Evolutionary conservation across 2,329 filamentous ascomycete species (phyloP).

Genomic region (Venturia oleaginea): DNA sequence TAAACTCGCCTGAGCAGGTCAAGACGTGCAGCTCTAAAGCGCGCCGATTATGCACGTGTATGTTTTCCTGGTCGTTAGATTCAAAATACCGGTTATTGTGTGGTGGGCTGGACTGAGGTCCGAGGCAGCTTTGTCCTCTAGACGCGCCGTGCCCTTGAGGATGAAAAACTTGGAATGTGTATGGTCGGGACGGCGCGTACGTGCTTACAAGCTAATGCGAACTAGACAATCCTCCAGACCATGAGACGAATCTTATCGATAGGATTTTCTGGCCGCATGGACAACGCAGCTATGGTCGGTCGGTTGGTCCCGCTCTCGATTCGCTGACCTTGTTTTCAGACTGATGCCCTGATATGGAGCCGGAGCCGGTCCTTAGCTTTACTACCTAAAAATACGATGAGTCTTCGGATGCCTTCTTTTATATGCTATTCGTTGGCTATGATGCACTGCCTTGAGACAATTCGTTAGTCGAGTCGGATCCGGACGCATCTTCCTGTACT

Average conservation of each 20-base stretch:
- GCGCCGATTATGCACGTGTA: neutral
- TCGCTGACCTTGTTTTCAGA: slow-evolving; percentile 2
- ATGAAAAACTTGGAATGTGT: neutral
- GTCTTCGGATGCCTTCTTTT: neutral
- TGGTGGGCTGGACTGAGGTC: neutral
- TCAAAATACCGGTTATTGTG: neutral
- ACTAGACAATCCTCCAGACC: neutral
- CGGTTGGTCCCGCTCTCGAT: slow-evolving; percentile 2
- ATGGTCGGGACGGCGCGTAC: neutral
- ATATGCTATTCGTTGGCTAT: slow-evolving; percentile 2
- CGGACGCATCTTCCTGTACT: slow-evolving; percentile 1
- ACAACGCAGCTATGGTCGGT: neutral
- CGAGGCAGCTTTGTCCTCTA: neutral
- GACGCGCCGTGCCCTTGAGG: neutral
- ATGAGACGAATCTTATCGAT: slow-evolving; percentile 6
- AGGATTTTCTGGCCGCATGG: neutral
- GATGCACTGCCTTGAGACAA: neutral
- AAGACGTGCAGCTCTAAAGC: neutral
- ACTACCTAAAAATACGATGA: neutral
- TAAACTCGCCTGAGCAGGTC: neutral
- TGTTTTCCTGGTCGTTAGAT: neutral
- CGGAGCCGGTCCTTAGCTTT: neutral
- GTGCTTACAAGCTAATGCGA: neutral
- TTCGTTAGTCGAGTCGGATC: neutral
- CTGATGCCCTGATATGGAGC: neutral